These are phyloP conservation scores for Asterochloris sp. DNA, from an alignment of 139 green algal genomes.

Conservation along the genomic window DNA sequence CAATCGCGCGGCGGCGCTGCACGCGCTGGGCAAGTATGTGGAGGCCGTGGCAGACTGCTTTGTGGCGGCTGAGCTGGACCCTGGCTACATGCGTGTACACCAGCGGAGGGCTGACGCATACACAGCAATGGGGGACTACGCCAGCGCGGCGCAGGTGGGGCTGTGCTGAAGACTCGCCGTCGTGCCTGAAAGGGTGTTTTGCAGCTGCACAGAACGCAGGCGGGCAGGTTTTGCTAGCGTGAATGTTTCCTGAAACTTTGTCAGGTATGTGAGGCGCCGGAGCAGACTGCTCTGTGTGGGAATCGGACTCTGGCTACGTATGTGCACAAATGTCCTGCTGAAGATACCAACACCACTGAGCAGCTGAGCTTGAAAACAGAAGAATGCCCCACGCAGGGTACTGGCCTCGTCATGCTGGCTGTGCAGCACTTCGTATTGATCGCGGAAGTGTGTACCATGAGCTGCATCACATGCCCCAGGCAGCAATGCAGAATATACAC, in stretches of 20 bases:
- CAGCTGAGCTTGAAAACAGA: too few species aligned
- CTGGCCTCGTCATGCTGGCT: too few species aligned
- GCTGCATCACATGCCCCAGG: too few species aligned
- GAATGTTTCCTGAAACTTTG: background rate
- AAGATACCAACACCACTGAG: background rate
- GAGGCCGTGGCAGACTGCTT: conserved; percentile 60
- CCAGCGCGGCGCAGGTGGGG: conserved; percentile 23
- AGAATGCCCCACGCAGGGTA: too few species aligned
- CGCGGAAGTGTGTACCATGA: too few species aligned
- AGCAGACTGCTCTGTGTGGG: too few species aligned
- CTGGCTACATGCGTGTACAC: conserved; percentile 32
- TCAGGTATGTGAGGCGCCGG: too few species aligned
- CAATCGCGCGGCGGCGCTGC: conserved; percentile 45
- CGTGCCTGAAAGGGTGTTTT: background rate
- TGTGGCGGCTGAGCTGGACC: conserved; percentile 34
- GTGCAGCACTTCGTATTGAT: too few species aligned
- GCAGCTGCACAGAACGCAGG: background rate
- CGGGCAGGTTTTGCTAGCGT: background rate
- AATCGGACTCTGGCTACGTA: background rate
- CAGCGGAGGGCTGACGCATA: conserved; percentile 57
- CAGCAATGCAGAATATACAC: background rate
- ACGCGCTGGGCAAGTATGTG: conserved; percentile 32
- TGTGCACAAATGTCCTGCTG: background rate
- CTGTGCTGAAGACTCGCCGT: background rate
- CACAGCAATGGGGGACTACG: conserved; percentile 41